Percentiles rank a stretch among this genome's conserved stretches.
Evolutionary conservation across 2,329 filamentous ascomycete species (phyloP).

Genomic region (Coleophoma crateriformis): DNA sequence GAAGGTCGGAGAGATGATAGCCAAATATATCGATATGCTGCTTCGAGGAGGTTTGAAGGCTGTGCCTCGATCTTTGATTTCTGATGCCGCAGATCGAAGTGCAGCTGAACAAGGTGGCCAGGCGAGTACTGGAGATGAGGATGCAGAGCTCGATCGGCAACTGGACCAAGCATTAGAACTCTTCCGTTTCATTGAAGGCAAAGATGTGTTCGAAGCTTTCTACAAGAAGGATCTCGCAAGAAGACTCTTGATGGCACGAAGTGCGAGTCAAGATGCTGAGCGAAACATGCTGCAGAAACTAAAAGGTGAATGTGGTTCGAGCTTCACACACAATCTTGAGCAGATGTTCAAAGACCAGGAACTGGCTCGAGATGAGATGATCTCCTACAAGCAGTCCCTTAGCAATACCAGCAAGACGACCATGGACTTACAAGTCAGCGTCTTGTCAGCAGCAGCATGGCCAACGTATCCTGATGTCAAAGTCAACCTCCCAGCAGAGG

Average conservation of each 20-base stretch:
- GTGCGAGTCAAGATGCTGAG: slow-evolving; percentile 91
- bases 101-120: slow-evolving; percentile 57
- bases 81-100: slow-evolving; percentile 52
- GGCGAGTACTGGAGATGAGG: slow-evolving; percentile 73
- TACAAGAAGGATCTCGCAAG: slow-evolving; percentile 97
- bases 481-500: slow-evolving; percentile 69
- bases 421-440: slow-evolving; percentile 77
- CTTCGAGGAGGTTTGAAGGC: slow-evolving; percentile 84
- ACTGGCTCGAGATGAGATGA: slow-evolving; percentile 86
- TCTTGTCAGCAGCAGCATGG: slow-evolving; percentile 90
- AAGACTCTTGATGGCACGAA: slow-evolving; percentile 83
- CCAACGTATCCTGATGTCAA: slow-evolving; percentile 75
- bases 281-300: slow-evolving; percentile 90
- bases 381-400: slow-evolving; percentile 67
- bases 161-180: slow-evolving; percentile 89
- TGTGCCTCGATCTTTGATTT: slow-evolving; percentile 63
- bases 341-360: slow-evolving; percentile 99
- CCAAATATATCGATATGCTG: slow-evolving; percentile 89
- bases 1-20: slow-evolving; percentile 97
- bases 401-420: slow-evolving; percentile 46
- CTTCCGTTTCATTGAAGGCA: slow-evolving; percentile 95
- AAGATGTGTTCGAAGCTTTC: slow-evolving; percentile 96
- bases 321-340: slow-evolving; percentile 95
- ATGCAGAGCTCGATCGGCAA: slow-evolving; percentile 85
- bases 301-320: slow-evolving; percentile 87